A percentile compares a stretch with the other conserved stretches of the same genome.
Evolutionary conservation across 495 filamentous ascomycete genomes (phyloP).

Genomic region (Penicillium lagena): DNA sequence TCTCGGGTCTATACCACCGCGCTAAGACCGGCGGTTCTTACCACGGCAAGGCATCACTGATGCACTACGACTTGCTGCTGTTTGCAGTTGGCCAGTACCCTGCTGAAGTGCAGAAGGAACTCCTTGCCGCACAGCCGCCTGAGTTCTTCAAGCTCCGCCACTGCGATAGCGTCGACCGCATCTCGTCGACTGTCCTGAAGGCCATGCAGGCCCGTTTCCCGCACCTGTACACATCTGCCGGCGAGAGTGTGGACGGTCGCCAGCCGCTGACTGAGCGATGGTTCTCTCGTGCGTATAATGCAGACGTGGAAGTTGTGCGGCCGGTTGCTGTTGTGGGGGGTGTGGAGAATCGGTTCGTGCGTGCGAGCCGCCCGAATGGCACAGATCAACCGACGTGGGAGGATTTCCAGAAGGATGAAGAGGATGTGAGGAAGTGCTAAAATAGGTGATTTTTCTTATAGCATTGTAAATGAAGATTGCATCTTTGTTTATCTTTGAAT

Average conservation of each 20-base stretch:
- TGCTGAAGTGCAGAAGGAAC: constrained; percentile 45
- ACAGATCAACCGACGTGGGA: constrained; percentile 29
- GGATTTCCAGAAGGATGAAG: constrained; percentile 23
- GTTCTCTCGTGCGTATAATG: constrained; percentile 31
- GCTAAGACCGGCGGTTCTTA: constrained; percentile 59
- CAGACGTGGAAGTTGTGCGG: constrained; percentile 34
- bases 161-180: constrained; percentile 65
- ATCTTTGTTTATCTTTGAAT: too few relatives aligned
- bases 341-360: constrained; percentile 33
- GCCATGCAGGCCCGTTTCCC: constrained; percentile 49
- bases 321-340: constrained; percentile 31
- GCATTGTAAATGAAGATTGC: too few relatives aligned
- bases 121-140: constrained; percentile 45
- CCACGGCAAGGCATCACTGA: constrained; percentile 55
- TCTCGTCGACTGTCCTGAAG: constrained; percentile 57
- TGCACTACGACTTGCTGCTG: constrained; percentile 66
- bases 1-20: constrained; percentile 56
- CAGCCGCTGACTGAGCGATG: constrained; percentile 32
- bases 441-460: background rate
- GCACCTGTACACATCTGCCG: constrained; percentile 24
- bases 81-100: constrained; percentile 57
- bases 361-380: constrained; percentile 38
- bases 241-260: constrained; percentile 6
- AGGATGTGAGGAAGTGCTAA: constrained; percentile 17
- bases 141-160: constrained; percentile 63